Base-by-base conservation (phyloP, 306 rosid species). In the Canavalia gladiata region DNA sequence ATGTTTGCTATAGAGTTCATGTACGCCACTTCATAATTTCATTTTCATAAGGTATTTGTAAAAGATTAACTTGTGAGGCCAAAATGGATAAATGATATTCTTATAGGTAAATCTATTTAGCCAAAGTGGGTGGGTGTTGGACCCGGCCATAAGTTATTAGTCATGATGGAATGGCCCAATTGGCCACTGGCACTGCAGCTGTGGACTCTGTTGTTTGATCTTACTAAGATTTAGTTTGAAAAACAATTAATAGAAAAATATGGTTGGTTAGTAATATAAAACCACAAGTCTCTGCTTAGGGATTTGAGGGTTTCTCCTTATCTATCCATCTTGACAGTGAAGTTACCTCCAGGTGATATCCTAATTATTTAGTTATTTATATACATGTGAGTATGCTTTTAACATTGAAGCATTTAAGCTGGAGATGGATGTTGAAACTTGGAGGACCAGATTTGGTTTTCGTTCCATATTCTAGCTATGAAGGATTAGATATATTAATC, bases 191-290 rank as follows among this genome's bases (percentile, higher is more conserved):
- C 55, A 35, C 29, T 37, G 7, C 25, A 71, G 47, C 34, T 54
- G 13, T 56, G 63, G 8, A 46, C 41, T 3, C 12, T 49, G 8
- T 31, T 13, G 7, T 75, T 33, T 13, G 37, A 54, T 66, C 12
- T 35, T 51, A 13, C 65, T 55, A n/a, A 42, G 6, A 25, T 65
- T 37, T 9, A 35, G 47, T 84, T 70, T 82, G 68, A 50, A 51
- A 42, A 51, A 30, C 39, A 58, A 33, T 33, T 50, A 25, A 60
- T 54, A 43, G 9, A 60, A 73, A 29, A 68, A 31, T 58, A 13
- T 62, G 59, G 67, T 84, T 84, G 72, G 33, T 47, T 73, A 62
- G 30, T 47, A 45, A 18, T 58, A 69, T 74, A 56, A 79, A 78
- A 78, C 63, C 41, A 50, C 41, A 50, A n/a, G 31, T 64, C 28